Base-by-base conservation (phyloP, 1,139 yeast species). In the Hyphopichia wangnamkhiaoensis region DNA sequence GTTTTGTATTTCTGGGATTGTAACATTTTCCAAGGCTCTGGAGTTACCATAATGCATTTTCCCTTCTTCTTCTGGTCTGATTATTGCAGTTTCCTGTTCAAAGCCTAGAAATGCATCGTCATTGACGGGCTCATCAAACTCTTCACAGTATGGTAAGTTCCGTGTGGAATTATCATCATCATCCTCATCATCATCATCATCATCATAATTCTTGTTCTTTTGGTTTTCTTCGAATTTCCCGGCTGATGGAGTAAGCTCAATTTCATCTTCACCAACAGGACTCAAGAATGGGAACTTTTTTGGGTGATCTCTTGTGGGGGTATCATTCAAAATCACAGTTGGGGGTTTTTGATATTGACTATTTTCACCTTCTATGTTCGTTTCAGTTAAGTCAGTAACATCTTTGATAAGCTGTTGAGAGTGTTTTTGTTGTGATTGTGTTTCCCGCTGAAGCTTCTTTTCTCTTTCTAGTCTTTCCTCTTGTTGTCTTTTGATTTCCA, bases 401-500 rank as follows among this genome's bases (percentile, higher is more conserved):
- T 12, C 25, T 8, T 21, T 21, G 25, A 12, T 8, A 8, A 21
- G 34, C 10, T 13, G 27, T 10, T 15, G 17, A 6, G n/a, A 28
- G 8, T 23, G 15, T 19, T 31, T 24, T 12, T 19, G 32, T 18
- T 15, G 31, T 19, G 8, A 5, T 29, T n/a, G 19, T 14, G 16
- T 5, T 16, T 7, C 17, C 16, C 20, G 18, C 17, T 29, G 18
- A 2, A 29, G 34, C 15, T 17, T 37, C 20, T 45, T 24, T n/a
- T 33, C 40, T 23, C 20, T 23, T 33, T 36, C 37, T 16, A 29
- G 25, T 18, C 30, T 10, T 18, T 37, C 38, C 17, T 44, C 49
- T 34, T 61, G 68, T 39, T 54, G 49, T 28, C 69, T 43, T 43
- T 58, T 61, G 6, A 56, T 42, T 28, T 54, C 56, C 51, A 63